phyloP scores from a whole-genome alignment of 2,329 filamentous ascomycete species.

The Drechmeria coniospora region DNA sequence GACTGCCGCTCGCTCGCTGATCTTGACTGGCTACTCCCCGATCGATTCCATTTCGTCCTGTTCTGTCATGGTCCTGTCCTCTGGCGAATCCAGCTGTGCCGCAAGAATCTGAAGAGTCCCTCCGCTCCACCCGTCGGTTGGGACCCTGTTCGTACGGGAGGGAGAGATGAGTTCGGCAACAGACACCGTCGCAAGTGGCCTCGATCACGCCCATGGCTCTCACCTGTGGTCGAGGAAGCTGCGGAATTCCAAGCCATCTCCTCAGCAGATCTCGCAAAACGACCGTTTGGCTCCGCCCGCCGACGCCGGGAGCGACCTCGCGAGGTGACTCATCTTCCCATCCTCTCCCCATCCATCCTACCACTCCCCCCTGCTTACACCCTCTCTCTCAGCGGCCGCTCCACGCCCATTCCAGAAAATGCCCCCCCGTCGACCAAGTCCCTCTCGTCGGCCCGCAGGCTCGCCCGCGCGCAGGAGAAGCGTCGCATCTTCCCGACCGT shows the following conservation, averaged over 20 bases:
- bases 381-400: conserved; percentile 47
- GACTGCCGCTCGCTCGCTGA: too few relatives aligned
- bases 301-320: conserved; percentile 2
- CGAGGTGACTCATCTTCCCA: background rate
- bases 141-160: too few relatives aligned
- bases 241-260: background rate
- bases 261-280: background rate
- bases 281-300: background rate
- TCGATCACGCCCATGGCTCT: too few relatives aligned
- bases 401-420: conserved; percentile 73
- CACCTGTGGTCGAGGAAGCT: too few relatives aligned
- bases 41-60: too few relatives aligned
- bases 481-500: conserved; percentile 84
- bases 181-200: too few relatives aligned
- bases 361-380: conserved; percentile 3
- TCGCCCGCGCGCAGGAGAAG: conserved; percentile 65
- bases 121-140: too few relatives aligned
- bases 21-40: too few relatives aligned
- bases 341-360: background rate
- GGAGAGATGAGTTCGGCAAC: too few relatives aligned
- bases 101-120: too few relatives aligned
- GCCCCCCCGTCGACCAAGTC: conserved; percentile 85
- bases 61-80: too few relatives aligned
- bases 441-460: conserved; percentile 70
- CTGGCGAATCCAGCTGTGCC: too few relatives aligned